A percentile compares a stretch with the other conserved stretches of the same genome.
These are phyloP conservation scores for Mycena belliarum DNA, from an alignment of 768 basidiomycete genomes.

Conservation along the genomic window DNA sequence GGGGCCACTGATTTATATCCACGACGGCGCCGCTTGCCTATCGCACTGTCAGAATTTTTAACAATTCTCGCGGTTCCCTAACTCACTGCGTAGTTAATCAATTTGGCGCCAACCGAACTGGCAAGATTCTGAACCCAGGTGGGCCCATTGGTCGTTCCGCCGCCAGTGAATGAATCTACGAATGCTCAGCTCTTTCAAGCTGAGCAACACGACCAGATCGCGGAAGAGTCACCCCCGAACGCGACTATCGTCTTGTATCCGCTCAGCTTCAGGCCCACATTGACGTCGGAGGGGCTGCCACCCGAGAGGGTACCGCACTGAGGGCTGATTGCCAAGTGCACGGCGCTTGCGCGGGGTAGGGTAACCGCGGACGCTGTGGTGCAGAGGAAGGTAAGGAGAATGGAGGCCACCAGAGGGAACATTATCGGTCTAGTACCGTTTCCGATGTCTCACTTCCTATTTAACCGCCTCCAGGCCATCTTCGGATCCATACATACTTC, in stretches of 20 bases:
- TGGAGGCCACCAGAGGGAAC: constrained; percentile 18
- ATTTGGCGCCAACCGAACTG: constrained; percentile 30
- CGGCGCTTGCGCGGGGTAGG: constrained; percentile 21
- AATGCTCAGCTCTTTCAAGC: not conserved
- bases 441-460: constrained; percentile 11
- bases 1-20: constrained; percentile 24
- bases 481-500: not conserved
- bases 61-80: not conserved
- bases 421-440: constrained; percentile 5
- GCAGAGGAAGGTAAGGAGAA: constrained; percentile 25
- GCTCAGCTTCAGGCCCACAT: constrained; percentile 40
- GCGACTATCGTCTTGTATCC: constrained; percentile 49
- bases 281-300: constrained; percentile 44
- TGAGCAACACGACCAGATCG: too few relatives aligned
- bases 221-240: constrained; percentile 47
- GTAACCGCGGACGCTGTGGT: constrained; percentile 23
- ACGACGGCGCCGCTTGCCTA: constrained; percentile 39
- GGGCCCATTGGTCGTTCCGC: constrained; percentile 42
- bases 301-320: constrained; percentile 41
- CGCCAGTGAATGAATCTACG: constrained; percentile 39
- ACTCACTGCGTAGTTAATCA: constrained; percentile 46
- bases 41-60: not conserved
- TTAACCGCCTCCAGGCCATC: constrained; percentile 20
- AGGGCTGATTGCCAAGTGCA: constrained; percentile 46
- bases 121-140: constrained; percentile 45